These are phyloP conservation scores for Phytopythium kandeliae DNA, from an alignment of 352 stramenopile species.

Conservation along the genomic window DNA sequence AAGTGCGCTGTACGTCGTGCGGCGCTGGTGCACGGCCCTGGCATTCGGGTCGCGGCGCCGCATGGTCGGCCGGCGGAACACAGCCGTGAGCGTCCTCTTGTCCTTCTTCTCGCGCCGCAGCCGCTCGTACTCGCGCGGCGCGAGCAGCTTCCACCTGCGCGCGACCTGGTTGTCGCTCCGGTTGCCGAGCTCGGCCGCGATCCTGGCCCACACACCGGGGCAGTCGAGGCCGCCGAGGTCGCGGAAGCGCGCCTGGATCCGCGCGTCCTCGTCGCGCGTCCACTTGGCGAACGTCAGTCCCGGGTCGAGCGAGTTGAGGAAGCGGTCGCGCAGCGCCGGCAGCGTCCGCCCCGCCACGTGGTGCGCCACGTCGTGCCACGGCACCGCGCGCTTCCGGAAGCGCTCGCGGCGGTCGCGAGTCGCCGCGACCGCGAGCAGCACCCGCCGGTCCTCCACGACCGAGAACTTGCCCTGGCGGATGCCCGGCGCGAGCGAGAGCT, in stretches of 20 bases:
- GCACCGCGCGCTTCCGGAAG: conserved; percentile 42
- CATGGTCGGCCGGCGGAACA: conserved; percentile 41
- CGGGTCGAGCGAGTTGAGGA: conserved; percentile 61
- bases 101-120: conserved; percentile 18
- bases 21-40: conserved; percentile 13
- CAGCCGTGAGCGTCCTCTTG: conserved; percentile 25
- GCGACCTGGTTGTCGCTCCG: conserved; percentile 44
- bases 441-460: conserved; percentile 57
- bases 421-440: conserved; percentile 51
- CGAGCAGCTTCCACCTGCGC: conserved; percentile 34
- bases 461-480: conserved; percentile 72
- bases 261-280: conserved; percentile 43
- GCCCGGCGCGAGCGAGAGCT: conserved; percentile 53
- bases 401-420: conserved; percentile 33
- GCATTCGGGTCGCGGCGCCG: conserved; percentile 12
- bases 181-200: conserved; percentile 37
- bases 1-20: conserved; percentile 36
- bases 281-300: conserved; percentile 57
- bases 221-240: conserved; percentile 30
- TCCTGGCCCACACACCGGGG: conserved; percentile 31
- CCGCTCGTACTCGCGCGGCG: conserved; percentile 26
- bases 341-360: conserved; percentile 48
- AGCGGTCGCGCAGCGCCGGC: conserved; percentile 56
- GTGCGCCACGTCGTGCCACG: conserved; percentile 64
- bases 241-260: conserved; percentile 26